Base-by-base conservation (phyloP, 352 stramenopile species). In the Peronosclerospora sorghi region DNA sequence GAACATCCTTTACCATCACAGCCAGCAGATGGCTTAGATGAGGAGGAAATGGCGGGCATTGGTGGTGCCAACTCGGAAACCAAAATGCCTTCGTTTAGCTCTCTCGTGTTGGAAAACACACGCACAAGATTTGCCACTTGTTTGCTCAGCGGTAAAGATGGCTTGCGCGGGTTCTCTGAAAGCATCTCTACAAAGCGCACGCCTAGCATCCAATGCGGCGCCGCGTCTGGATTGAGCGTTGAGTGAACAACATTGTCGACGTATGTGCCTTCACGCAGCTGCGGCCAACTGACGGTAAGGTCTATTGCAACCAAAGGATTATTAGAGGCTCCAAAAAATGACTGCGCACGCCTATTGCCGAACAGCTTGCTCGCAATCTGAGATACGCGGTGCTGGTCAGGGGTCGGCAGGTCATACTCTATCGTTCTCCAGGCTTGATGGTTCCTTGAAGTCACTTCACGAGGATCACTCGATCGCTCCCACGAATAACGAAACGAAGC, bases 221-320 rank as follows among this genome's bases (percentile, higher is more conserved):
- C 79, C 5, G 63, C 73, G 15, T 52, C 64, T 1, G 76, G 68
- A 37, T 87, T 67, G 26, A 91, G 48, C 1, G 75, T 87, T 30
- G 79, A 87, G 35, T 91, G 79, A 18, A 91, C 79, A 2, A 72
- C 73, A 45, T 91, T 91, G 52, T 91, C 79, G 3, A 91, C 79
- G 30, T 85, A 91, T 5, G 71, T 77, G 5, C 79, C 79, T 66
- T 91, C 79, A 26, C 73, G 62, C 23, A 91, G 48, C 26, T 76
- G 76, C 0, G 72, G 68, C 79, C 79, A 91, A 17, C 68, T 67
- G 4, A 68, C 60, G 2, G 62, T 76, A 13, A 91, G 58, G 34
- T 83, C 56, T 39, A 91, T 64, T 21, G 53, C 64, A 2, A 57
- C 27, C 13, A 91, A 42, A 29, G 79, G 73, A 32, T 62, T 80